Evolutionary conservation across 495 filamentous ascomycete genomes (phyloP).

Genomic region (Penicillium longicatenatum): DNA sequence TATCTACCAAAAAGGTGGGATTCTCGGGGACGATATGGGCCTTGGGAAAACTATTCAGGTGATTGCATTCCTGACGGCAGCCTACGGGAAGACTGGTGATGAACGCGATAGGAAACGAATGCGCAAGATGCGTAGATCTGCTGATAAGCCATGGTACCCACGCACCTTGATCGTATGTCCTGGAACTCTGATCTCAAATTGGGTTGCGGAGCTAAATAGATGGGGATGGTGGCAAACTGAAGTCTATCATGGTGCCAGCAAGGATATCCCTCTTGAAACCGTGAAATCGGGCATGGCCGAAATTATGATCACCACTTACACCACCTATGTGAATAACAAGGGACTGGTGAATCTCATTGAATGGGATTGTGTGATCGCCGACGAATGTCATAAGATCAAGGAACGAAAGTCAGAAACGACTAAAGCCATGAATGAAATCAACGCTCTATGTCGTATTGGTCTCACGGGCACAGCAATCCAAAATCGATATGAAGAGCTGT

Average conservation of each 20-base stretch:
- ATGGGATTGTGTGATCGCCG: slow-evolving; percentile 97
- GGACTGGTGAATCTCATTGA: slow-evolving; percentile 77
- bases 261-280: slow-evolving; percentile 70
- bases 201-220: slow-evolving; percentile 77
- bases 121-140: slow-evolving; percentile 76
- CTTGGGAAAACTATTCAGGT: slow-evolving; percentile 97
- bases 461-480: slow-evolving; percentile 96
- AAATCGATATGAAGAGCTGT: slow-evolving; percentile 96
- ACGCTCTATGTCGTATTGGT: slow-evolving; percentile 89
- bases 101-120: slow-evolving; percentile 86
- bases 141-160: slow-evolving; percentile 74
- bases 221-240: slow-evolving; percentile 98
- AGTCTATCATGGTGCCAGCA: slow-evolving; percentile 74
- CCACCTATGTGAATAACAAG: slow-evolving; percentile 77
- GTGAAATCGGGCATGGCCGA: slow-evolving; percentile 78
- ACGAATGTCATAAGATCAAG: slow-evolving; percentile 95
- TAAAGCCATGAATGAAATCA: slow-evolving; percentile 85
- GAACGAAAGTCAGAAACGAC: slow-evolving; percentile 76
- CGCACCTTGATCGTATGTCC: slow-evolving; percentile 85
- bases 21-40: slow-evolving; percentile 96
- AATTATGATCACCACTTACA: slow-evolving; percentile 91
- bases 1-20: slow-evolving; percentile 87
- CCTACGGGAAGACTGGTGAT: slow-evolving; percentile 94
- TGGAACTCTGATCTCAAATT: slow-evolving; percentile 84
- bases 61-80: slow-evolving; percentile 88